A percentile compares a stretch with the other conserved stretches of the same genome.
Conservation (phyloP, 2,329 filamentous ascomycete species). For the Cercospora sp. region DNA sequence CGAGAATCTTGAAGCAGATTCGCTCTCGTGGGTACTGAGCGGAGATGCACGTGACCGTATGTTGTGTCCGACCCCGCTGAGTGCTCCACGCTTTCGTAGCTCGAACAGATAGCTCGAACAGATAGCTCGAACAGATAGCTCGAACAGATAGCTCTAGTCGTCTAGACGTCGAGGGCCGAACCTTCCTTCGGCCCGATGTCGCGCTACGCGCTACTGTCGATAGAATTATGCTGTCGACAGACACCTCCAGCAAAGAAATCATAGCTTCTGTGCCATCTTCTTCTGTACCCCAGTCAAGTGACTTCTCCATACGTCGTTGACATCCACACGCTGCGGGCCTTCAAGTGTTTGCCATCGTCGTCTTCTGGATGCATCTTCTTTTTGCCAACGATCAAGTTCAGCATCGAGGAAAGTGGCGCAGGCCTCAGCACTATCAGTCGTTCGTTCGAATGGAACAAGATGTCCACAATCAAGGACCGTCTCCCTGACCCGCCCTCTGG, state of each 20-base stretch:
- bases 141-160: no score
- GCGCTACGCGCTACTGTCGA: no score
- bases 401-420: slow-evolving; percentile 40
- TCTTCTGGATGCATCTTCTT: slow-evolving; percentile 32
- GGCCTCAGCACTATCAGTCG: slow-evolving; percentile 63
- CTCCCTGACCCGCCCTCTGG: slow-evolving; percentile 68
- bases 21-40: no score
- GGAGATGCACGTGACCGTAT: no score
- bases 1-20: no score
- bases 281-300: neutral
- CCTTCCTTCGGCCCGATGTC: no score
- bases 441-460: slow-evolving; percentile 79
- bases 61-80: no score
- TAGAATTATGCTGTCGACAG: no score
- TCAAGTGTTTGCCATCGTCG: slow-evolving; percentile 34
- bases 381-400: slow-evolving; percentile 40
- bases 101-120: no score
- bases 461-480: slow-evolving; percentile 69
- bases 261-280: neutral
- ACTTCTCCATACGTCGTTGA: slow-evolving; percentile 28
- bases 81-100: no score
- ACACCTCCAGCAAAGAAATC: neutral
- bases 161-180: no score
- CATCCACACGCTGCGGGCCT: slow-evolving; percentile 30
- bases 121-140: no score